phyloP scores from a whole-genome alignment of 1,284 basidiomycete genomes.

The Cryptococcus wingfieldii region DNA sequence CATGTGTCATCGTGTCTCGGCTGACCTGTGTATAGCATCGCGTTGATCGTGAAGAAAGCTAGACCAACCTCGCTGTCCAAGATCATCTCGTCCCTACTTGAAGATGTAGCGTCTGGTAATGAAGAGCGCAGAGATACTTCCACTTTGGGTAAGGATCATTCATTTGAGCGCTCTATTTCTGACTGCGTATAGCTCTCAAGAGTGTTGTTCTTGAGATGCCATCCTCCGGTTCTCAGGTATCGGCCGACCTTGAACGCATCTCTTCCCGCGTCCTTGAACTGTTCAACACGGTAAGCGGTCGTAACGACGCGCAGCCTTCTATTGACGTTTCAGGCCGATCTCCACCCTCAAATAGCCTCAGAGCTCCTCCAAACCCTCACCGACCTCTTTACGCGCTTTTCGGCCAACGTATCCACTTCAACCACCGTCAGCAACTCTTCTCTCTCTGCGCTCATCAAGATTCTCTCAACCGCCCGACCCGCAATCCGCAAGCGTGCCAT shows the following conservation, averaged over 20 bases:
- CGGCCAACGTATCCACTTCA: constrained; percentile 58
- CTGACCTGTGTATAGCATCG: constrained; percentile 15
- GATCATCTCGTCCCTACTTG: constrained; percentile 64
- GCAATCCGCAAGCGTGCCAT: constrained; percentile 89
- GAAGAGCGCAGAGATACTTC: constrained; percentile 72
- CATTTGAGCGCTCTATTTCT: background rate
- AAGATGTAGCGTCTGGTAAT: constrained; percentile 25
- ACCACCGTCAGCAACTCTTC: constrained; percentile 55
- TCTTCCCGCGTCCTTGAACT: constrained; percentile 78
- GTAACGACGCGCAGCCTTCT: constrained; percentile 4
- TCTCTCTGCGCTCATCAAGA: constrained; percentile 66
- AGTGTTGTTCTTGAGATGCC: constrained; percentile 89
- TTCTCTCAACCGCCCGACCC: constrained; percentile 69
- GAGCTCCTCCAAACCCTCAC: constrained; percentile 87
- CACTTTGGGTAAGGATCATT: constrained; percentile 64
- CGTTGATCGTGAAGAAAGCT: constrained; percentile 32
- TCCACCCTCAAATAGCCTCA: constrained; percentile 73
- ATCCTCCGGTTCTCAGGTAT: constrained; percentile 69
- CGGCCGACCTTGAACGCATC: constrained; percentile 75
- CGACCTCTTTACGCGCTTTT: constrained; percentile 83
- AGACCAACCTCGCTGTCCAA: constrained; percentile 70
- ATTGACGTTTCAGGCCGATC: constrained; percentile 49
- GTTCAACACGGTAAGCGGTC: constrained; percentile 60
- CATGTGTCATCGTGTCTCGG: background rate
- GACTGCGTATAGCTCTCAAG: constrained; percentile 66